phyloP scores from a whole-genome alignment of 2,329 filamentous ascomycete species.

The Penicillium frequentans region DNA sequence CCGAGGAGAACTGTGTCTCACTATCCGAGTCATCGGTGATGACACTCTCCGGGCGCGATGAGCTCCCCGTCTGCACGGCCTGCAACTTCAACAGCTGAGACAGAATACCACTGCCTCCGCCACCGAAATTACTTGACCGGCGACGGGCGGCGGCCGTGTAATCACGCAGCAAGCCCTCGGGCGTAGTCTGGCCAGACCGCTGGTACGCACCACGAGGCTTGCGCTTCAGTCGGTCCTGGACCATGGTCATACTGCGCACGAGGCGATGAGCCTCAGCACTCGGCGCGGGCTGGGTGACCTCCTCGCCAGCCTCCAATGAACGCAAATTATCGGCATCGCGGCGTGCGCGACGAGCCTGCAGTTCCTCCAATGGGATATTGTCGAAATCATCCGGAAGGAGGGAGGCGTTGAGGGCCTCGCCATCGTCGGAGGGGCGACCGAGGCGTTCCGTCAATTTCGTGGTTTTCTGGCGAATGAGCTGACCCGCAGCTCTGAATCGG shows the following conservation, averaged over 20 bases:
- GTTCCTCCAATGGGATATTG: constrained; percentile 20
- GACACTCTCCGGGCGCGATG: constrained; percentile 27
- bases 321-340: constrained; percentile 16
- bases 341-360: constrained; percentile 22
- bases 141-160: constrained; percentile 20
- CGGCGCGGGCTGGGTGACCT: constrained; percentile 20
- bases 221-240: constrained; percentile 24
- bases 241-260: constrained; percentile 36
- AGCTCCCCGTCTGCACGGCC: constrained; percentile 46
- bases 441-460: constrained; percentile 28
- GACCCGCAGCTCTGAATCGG: constrained; percentile 29
- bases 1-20: constrained; percentile 26
- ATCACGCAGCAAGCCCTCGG: constrained; percentile 26
- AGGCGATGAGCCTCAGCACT: constrained; percentile 40
- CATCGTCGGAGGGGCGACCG: constrained; percentile 32
- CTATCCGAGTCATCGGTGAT: constrained; percentile 34
- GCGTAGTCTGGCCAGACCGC: constrained; percentile 34
- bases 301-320: constrained; percentile 19
- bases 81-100: constrained; percentile 72
- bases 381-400: constrained; percentile 33
- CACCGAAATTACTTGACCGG: constrained; percentile 26
- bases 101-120: constrained; percentile 59
- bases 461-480: constrained; percentile 32
- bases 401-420: constrained; percentile 29
- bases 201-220: constrained; percentile 33